Conservation (phyloP, 78 protist genomes). For the Capsaspora owczarzaki region DNA sequence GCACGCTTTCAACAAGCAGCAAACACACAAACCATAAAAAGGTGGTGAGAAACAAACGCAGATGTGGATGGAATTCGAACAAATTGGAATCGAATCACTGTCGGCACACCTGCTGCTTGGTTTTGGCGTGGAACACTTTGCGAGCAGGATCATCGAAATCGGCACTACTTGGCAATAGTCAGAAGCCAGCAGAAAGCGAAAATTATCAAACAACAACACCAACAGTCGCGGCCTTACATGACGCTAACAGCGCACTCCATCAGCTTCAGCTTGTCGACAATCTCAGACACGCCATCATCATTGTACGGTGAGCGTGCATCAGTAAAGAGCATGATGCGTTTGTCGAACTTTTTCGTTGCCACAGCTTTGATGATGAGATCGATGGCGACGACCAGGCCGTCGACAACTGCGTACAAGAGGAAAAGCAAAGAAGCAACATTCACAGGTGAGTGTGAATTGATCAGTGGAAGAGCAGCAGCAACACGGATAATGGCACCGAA, state of each 20-base stretch:
- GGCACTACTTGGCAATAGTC: no score
- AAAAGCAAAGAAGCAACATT: no score
- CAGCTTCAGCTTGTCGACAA: not conserved
- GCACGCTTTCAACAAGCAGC: not conserved
- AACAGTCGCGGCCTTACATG: not conserved
- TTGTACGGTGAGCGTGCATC: not conserved
- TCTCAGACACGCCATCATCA: not conserved
- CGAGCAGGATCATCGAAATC: no score
- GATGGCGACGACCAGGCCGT: not conserved
- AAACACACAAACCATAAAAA: not conserved
- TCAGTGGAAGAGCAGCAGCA: no score
- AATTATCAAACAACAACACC: no score
- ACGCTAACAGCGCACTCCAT: not conserved
- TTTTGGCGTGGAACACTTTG: no score
- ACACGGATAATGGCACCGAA: no score
- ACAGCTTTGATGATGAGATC: not conserved
- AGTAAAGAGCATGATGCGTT: not conserved
- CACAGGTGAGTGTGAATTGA: no score
- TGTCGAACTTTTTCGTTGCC: not conserved
- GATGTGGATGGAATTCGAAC: not conserved
- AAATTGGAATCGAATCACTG: no score
- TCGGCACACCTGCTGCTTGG: no score
- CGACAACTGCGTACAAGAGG: no score
- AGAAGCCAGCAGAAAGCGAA: no score
- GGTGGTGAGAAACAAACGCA: not conserved